phyloP scores from a whole-genome alignment of 2,329 filamentous ascomycete genomes.

The Sordariomycetes sp. region DNA sequence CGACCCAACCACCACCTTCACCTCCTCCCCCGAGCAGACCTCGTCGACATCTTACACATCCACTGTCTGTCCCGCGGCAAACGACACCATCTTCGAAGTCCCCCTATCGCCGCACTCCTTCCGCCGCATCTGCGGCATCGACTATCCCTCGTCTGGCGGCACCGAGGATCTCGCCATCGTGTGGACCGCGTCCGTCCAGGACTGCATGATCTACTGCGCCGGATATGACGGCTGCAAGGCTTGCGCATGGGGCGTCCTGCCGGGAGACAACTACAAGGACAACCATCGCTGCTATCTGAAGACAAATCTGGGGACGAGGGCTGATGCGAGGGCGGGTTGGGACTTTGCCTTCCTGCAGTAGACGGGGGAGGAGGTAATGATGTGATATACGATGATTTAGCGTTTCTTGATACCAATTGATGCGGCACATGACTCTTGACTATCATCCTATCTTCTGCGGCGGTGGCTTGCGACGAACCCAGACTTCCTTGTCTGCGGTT shows the following conservation, averaged over 20 bases:
- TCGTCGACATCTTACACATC: constrained; percentile 12
- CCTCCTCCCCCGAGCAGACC: constrained; percentile 11
- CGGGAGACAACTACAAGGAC: constrained; percentile 23
- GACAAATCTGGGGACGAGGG: constrained; percentile 20
- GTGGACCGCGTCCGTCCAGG: constrained; percentile 27
- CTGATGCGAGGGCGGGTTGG: constrained; percentile 25
- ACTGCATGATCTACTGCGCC: constrained; percentile 35
- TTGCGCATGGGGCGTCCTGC: constrained; percentile 33
- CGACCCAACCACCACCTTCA: constrained; percentile 5
- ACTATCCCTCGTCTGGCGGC: constrained; percentile 24
- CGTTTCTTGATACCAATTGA: too few relatives aligned
- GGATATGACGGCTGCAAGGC: constrained; percentile 27
- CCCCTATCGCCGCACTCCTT: constrained; percentile 30
- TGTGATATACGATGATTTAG: too few relatives aligned
- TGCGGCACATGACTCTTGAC: too few relatives aligned
- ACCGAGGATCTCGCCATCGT: constrained; percentile 24
- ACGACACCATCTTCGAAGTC: constrained; percentile 33
- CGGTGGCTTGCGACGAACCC: constrained; percentile 1
- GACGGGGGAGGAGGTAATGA: too few relatives aligned
- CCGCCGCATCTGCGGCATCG: constrained; percentile 33
- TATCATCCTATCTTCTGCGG: too few relatives aligned
- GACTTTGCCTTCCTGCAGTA: constrained; percentile 32
- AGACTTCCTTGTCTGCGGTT: constrained; percentile 1
- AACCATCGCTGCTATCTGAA: constrained; percentile 36
- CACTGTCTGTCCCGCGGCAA: constrained; percentile 29